Evolutionary conservation across 2,329 filamentous ascomycete genomes (phyloP).

Genomic region (Berkeleyomyces basicola): DNA sequence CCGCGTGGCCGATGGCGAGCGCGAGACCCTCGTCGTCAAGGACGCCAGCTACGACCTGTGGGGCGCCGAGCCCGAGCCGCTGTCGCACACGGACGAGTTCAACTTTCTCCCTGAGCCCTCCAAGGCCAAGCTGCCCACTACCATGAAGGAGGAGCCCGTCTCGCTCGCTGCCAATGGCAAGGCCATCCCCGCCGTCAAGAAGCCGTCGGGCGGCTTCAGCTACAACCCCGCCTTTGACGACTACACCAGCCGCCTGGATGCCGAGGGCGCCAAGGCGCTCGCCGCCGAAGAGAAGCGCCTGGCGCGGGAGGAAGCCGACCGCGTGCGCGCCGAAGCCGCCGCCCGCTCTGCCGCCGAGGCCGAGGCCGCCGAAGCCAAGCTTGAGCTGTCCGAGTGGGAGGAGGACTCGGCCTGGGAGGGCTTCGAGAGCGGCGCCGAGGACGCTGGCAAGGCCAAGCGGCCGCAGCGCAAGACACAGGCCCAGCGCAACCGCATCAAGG

Average conservation of each 20-base stretch:
- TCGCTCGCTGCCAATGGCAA: conserved; percentile 75
- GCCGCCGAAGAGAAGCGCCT: conserved; percentile 63
- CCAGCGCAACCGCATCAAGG: conserved; percentile 75
- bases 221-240: conserved; percentile 86
- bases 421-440: conserved; percentile 66
- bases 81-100: conserved; percentile 26
- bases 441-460: conserved; percentile 45
- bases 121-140: conserved; percentile 53
- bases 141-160: conserved; percentile 60
- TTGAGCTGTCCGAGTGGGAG: conserved; percentile 54
- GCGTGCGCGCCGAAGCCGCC: conserved; percentile 49
- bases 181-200: conserved; percentile 57
- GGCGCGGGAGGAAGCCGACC: conserved; percentile 48
- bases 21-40: conserved; percentile 37
- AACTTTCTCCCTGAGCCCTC: conserved; percentile 52
- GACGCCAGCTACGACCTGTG: conserved; percentile 67
- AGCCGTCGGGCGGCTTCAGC: conserved; percentile 66
- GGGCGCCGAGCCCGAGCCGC: conserved; percentile 30
- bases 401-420: conserved; percentile 88
- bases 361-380: conserved; percentile 53
- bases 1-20: conserved; percentile 59
- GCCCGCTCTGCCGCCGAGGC: conserved; percentile 55
- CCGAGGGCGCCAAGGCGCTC: conserved; percentile 64
- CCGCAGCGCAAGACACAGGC: conserved; percentile 71
- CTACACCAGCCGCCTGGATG: conserved; percentile 59